phyloP scores from a whole-genome alignment of 768 basidiomycete genomes.

The Pleurotus eryngii region DNA sequence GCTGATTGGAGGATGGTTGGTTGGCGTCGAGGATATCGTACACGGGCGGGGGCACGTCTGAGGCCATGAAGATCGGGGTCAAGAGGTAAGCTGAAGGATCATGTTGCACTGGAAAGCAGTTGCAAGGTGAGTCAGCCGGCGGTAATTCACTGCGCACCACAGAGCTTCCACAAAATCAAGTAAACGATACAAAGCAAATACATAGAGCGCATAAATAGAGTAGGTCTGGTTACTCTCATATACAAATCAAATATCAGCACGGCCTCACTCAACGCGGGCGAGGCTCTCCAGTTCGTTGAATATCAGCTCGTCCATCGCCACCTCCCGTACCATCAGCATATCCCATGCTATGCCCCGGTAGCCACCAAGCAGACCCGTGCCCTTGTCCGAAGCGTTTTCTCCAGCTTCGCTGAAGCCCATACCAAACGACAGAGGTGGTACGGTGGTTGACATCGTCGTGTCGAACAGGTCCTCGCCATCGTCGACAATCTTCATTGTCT shows the following conservation, averaged over 20 bases:
- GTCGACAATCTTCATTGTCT: constrained; percentile 77
- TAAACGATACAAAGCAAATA: constrained; percentile 20
- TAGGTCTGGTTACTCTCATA: not conserved
- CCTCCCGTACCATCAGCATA: constrained; percentile 65
- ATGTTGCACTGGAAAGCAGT: not conserved
- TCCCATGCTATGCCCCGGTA: constrained; percentile 71
- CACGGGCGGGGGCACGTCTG: constrained; percentile 55
- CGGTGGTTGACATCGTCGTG: constrained; percentile 52
- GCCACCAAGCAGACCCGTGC: constrained; percentile 72
- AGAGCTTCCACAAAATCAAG: not conserved
- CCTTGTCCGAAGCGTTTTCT: constrained; percentile 62
- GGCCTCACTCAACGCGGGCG: constrained; percentile 55
- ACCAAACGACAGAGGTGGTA: constrained; percentile 72
- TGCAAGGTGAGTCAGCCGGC: not conserved
- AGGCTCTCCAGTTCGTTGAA: constrained; percentile 81
- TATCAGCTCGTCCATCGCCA: constrained; percentile 59
- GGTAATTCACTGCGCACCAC: not conserved
- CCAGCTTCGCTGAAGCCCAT: constrained; percentile 80
- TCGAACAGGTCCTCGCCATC: constrained; percentile 75
- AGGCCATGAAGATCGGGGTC: constrained; percentile 22
- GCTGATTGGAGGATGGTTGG: constrained; percentile 5
- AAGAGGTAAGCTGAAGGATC: constrained; percentile 9
- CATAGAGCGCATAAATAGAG: constrained; percentile 1
- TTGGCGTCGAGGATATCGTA: constrained; percentile 39
- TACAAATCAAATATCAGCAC: not conserved